phyloP scores from a whole-genome alignment of 768 basidiomycete species.

The Suillus cothurnatus region DNA sequence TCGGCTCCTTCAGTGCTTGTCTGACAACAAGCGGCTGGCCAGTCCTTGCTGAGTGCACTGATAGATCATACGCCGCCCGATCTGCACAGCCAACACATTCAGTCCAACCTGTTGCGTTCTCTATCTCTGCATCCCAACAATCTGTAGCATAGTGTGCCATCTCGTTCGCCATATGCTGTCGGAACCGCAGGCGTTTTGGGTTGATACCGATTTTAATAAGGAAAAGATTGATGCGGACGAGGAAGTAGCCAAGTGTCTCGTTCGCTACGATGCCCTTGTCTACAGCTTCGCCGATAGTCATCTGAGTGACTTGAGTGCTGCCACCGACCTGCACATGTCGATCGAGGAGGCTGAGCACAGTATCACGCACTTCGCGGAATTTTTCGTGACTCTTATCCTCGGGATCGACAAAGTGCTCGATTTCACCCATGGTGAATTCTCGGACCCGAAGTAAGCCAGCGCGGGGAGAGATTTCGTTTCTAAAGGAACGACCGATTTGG shows the following conservation, averaged over 20 bases:
- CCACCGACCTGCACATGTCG: constrained; percentile 83
- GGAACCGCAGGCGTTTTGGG: constrained; percentile 80
- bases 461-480: constrained; percentile 97
- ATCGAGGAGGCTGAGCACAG: constrained; percentile 77
- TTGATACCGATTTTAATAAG: constrained; percentile 90
- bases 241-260: constrained; percentile 96
- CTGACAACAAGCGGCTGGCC: constrained; percentile 85
- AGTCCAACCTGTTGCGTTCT: constrained; percentile 86
- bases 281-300: constrained; percentile 90
- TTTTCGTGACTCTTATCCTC: constrained; percentile 82
- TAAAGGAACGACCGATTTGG: constrained; percentile 93
- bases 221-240: constrained; percentile 90
- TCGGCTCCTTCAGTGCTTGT: constrained; percentile 82
- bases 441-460: constrained; percentile 95
- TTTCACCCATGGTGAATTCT: constrained; percentile 99
- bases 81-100: constrained; percentile 99
- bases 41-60: constrained; percentile 84
- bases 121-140: constrained; percentile 99
- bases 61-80: constrained; percentile 94
- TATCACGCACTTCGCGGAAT: constrained; percentile 80
- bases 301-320: constrained; percentile 57
- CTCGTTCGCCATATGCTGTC: constrained; percentile 98
- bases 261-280: constrained; percentile 87
- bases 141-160: constrained; percentile 99
- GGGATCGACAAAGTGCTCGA: constrained; percentile 98